Base-by-base conservation (phyloP, 345 rosid genomes). In the Eutrema heterophyllum region DNA sequence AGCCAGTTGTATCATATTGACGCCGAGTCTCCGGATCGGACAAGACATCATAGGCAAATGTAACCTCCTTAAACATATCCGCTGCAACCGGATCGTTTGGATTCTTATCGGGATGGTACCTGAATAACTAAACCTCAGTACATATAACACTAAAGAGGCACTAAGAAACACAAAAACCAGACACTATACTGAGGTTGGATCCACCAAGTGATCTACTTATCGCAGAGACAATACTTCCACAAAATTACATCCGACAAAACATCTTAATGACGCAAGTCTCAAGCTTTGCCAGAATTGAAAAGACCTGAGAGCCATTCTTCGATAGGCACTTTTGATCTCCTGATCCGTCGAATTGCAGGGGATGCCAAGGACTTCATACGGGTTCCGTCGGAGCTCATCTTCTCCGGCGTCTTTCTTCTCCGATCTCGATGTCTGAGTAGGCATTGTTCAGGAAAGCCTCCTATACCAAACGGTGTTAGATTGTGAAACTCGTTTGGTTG, bases 101-200 rank as follows among this genome's bases (percentile, higher is more conserved):
- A 79, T 92, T 94, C 83, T 94, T 94, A 84, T 92, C 99, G 60
- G 99, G 99, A 86, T 92, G 97, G 80, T 92, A 94, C 88, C 99
- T 94, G 77, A 74, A 81, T 43, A 58, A 64, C 9, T 21, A 39
- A 69, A 53, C 35, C 11, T 64, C 27, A 61, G 50, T 55, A 45
- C 9, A 38, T 43, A 43, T 30, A 55, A 30, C 44, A 32, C 21
- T 12, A 5, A 14, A 58, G 5, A 21, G 1, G 0, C 5, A 70
- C 2, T 13, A 27, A 32, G 4, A 59, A 59, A 29, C 5, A 46
- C 9, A 48, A 16, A 16, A 46, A 45, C 54, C 6, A 56, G 8
- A 56, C 63, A 56, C 3, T 13, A 11, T 38, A 33, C 38, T 15
- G 7, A 33, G 12, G 18, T 39, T 18, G 39, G 38, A 35, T 35